phyloP scores from a whole-genome alignment of 495 filamentous ascomycete genomes.

The Aspergillus bertholletiae region DNA sequence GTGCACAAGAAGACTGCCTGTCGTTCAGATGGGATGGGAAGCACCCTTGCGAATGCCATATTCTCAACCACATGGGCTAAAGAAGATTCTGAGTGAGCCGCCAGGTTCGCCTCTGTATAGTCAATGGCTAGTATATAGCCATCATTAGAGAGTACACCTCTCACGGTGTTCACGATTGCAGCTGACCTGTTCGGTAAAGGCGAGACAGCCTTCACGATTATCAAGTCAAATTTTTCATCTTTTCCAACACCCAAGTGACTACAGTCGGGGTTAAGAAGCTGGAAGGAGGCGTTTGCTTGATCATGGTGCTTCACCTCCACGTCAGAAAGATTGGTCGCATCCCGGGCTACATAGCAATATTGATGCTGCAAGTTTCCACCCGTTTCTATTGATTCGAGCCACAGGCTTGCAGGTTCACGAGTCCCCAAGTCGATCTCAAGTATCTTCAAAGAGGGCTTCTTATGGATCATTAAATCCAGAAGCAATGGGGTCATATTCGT shows the following conservation, averaged over 20 bases:
- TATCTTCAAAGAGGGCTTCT: conserved; percentile 16
- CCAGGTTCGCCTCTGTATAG: neutral
- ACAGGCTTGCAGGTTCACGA: conserved; percentile 32
- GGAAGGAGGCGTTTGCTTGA: neutral
- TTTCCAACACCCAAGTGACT: neutral
- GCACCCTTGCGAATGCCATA: neutral
- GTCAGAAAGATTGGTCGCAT: neutral
- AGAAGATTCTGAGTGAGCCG: neutral
- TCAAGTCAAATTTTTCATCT: conserved; percentile 3
- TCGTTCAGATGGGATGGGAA: neutral
- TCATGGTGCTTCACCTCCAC: neutral
- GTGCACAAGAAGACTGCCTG: neutral
- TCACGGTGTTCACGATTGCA: neutral
- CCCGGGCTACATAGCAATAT: neutral
- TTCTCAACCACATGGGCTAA: neutral
- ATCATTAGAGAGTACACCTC: neutral
- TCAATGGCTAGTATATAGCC: neutral
- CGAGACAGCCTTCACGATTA: conserved; percentile 1
- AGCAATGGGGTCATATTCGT: neutral
- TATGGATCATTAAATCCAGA: conserved; percentile 24
- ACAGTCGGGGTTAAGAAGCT: neutral
- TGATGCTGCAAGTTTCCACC: neutral
- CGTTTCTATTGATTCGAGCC: conserved; percentile 16
- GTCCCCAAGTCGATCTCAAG: conserved; percentile 31
- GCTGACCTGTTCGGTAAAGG: neutral